phyloP scores from a whole-genome alignment of 1,139 yeast genomes.

The Sugiyamaella paludigena region DNA sequence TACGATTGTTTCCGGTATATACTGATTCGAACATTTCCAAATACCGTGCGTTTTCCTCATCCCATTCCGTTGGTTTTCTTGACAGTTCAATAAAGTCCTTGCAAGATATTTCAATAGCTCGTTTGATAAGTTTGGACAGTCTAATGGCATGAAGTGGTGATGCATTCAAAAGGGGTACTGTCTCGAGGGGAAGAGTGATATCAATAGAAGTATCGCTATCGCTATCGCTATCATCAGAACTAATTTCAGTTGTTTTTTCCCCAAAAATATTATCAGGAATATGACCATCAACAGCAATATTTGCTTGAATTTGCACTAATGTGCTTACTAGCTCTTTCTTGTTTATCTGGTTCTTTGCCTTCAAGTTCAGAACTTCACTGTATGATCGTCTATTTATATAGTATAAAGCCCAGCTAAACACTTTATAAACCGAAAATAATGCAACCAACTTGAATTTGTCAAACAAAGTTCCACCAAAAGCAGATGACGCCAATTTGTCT shows the following conservation, averaged over 20 bases:
- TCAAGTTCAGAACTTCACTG: not conserved
- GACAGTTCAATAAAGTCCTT: not conserved
- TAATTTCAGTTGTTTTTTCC: too few species aligned
- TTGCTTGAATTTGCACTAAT: too few species aligned
- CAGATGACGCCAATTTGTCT: not conserved
- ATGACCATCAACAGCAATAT: too few species aligned
- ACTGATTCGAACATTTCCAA: conserved; percentile 18
- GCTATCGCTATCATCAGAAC: too few species aligned
- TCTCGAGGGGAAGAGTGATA: too few species aligned
- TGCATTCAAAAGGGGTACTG: too few species aligned
- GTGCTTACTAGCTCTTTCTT: not conserved
- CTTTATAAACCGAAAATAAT: not conserved
- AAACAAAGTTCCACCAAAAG: not conserved
- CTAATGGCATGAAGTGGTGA: too few species aligned
- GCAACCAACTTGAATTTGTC: not conserved
- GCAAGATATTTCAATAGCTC: not conserved
- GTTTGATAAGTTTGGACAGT: too few species aligned
- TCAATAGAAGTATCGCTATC: too few species aligned
- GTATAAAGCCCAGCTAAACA: not conserved
- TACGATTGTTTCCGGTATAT: not conserved
- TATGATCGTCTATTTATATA: too few species aligned
- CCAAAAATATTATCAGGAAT: too few species aligned
- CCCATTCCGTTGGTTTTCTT: conserved; percentile 14
- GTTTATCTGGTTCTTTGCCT: conserved; percentile 7
- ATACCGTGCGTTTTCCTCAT: conserved; percentile 2